A percentile compares a stretch with the other conserved stretches of the same genome.
These are phyloP conservation scores for Drechslera avenae DNA, from an alignment of 2,329 filamentous ascomycete species.

Conservation along the genomic window DNA sequence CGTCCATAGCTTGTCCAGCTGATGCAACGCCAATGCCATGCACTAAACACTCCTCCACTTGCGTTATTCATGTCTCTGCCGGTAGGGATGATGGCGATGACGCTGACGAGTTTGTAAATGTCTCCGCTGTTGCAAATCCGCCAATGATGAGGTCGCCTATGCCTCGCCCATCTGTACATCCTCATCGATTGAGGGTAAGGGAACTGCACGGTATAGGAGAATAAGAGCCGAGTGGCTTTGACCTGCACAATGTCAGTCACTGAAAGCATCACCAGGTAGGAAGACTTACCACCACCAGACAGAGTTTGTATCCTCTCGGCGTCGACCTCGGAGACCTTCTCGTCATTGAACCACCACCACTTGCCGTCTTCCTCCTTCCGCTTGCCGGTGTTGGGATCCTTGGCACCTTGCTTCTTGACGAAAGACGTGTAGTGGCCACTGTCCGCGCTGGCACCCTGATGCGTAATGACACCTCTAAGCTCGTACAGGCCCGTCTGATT, in stretches of 20 bases:
- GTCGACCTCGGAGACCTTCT: slow-evolving; percentile 91
- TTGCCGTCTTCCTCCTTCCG: slow-evolving; percentile 83
- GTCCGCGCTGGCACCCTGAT: slow-evolving; percentile 95
- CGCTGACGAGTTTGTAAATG: too few species aligned
- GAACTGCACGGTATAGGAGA: slow-evolving; percentile 76
- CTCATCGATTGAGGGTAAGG: slow-evolving; percentile 65
- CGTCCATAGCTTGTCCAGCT: slow-evolving; percentile 20
- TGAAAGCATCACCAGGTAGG: neutral
- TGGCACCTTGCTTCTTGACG: slow-evolving; percentile 82
- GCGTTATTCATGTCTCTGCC: neutral
- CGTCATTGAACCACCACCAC: slow-evolving; percentile 99
- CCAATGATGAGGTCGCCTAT: slow-evolving; percentile 1
- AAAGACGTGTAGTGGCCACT: slow-evolving; percentile 98
- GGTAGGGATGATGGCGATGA: neutral
- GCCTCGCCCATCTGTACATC: slow-evolving; percentile 43
- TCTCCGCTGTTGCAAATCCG: too few species aligned
- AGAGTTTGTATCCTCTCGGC: slow-evolving; percentile 89
- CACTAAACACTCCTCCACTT: slow-evolving; percentile 14
- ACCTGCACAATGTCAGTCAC: slow-evolving; percentile 44
- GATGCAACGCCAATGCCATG: slow-evolving; percentile 40
- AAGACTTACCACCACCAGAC: slow-evolving; percentile 75
- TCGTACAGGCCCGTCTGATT: slow-evolving; percentile 97
- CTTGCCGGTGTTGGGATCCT: slow-evolving; percentile 78
- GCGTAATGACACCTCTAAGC: slow-evolving; percentile 89
- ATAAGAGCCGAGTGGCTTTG: slow-evolving; percentile 85